phyloP scores from a whole-genome alignment of 208 protist species.

The Phytomonas sp. region DNA sequence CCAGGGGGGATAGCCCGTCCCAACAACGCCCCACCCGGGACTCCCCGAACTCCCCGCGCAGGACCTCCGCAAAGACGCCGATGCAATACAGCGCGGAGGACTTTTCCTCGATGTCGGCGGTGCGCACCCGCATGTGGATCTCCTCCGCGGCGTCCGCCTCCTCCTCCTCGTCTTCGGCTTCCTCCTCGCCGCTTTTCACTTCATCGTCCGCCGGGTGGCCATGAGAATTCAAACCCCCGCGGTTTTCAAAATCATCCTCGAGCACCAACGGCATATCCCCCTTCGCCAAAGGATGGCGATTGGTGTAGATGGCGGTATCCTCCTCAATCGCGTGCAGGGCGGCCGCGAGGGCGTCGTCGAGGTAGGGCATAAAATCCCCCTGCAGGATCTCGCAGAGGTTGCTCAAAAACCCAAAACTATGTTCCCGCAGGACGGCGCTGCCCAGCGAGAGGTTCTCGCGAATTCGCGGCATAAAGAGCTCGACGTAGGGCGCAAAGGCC shows the following conservation, averaged over 20 bases:
- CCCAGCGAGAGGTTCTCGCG: constrained; percentile 46
- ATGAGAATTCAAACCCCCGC: constrained; percentile 10
- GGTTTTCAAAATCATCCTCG: background rate
- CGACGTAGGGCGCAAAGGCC: constrained; percentile 53
- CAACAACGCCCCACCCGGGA: constrained; percentile 45
- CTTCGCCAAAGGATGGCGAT: constrained; percentile 57
- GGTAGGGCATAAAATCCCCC: constrained; percentile 48
- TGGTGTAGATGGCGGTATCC: constrained; percentile 46
- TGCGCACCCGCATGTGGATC: constrained; percentile 60
- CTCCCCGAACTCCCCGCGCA: constrained; percentile 34
- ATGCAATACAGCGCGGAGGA: constrained; percentile 67
- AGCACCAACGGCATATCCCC: background rate
- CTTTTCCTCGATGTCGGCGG: constrained; percentile 82
- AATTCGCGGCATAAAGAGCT: constrained; percentile 61
- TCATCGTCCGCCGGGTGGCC: constrained; percentile 17
- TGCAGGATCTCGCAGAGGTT: constrained; percentile 74
- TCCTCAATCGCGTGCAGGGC: constrained; percentile 60
- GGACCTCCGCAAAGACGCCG: constrained; percentile 68
- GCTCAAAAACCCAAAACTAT: constrained; percentile 77
- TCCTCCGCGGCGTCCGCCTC: constrained; percentile 51
- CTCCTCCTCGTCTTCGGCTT: constrained; percentile 25
- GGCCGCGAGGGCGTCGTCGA: constrained; percentile 52
- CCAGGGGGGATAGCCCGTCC: constrained; percentile 30
- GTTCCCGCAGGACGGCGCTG: constrained; percentile 56
- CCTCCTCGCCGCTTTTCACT: constrained; percentile 17